phyloP scores from a whole-genome alignment of 1,284 basidiomycete genomes.

The Filobasidium uniguttulatum region DNA sequence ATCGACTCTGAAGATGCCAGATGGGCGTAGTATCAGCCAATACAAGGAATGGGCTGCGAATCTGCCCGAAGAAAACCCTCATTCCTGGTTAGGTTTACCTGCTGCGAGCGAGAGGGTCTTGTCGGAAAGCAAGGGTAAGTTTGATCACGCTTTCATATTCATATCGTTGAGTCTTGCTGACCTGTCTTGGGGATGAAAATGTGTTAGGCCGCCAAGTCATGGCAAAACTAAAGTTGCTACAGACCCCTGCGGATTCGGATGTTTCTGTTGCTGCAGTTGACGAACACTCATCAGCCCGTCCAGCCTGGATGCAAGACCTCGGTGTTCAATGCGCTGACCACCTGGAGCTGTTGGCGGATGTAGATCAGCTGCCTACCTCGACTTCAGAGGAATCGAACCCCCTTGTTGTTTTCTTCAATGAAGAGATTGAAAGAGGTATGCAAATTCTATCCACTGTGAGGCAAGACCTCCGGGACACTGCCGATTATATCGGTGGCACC shows the following conservation, averaged over 20 bases:
- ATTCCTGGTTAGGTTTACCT: constrained; percentile 80
- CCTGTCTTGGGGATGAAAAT: too few relatives aligned
- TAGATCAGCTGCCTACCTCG: neutral
- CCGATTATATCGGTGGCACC: constrained; percentile 24
- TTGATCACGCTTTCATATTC: too few relatives aligned
- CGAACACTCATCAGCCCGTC: neutral
- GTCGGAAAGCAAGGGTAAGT: constrained; percentile 69
- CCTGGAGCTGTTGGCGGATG: constrained; percentile 4
- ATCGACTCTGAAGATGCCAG: constrained; percentile 58
- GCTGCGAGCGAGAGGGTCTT: constrained; percentile 81
- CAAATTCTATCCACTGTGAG: constrained; percentile 63
- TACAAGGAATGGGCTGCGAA: constrained; percentile 76
- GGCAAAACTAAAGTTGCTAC: constrained; percentile 61
- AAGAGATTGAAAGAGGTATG: constrained; percentile 69
- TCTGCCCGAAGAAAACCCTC: constrained; percentile 79
- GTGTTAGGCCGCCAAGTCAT: constrained; percentile 15
- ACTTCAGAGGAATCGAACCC: constrained; percentile 44
- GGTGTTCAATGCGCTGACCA: neutral
- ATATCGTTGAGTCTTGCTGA: too few relatives aligned
- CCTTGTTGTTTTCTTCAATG: constrained; percentile 68
- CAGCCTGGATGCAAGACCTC: neutral
- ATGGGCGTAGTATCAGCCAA: constrained; percentile 78
- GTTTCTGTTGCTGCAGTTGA: neutral
- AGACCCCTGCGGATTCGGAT: constrained; percentile 83
- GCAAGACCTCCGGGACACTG: constrained; percentile 48